Evolutionary conservation across 805 yeast species (phyloP).

Genomic region (Ogataea zsoltii): DNA sequence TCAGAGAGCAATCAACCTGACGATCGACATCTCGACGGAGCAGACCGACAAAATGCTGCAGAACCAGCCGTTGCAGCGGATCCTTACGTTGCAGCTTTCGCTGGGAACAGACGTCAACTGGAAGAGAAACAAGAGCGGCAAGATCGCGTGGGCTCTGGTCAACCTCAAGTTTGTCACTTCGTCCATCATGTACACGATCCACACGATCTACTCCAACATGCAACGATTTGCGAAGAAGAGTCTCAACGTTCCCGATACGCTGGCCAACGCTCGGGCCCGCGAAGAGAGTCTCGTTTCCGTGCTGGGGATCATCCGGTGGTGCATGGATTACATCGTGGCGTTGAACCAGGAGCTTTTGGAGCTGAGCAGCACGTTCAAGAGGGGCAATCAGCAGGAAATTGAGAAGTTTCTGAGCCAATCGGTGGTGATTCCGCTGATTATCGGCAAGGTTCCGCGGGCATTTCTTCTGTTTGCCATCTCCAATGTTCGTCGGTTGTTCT

Average conservation of each 20-base stretch:
- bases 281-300: conserved; percentile 64
- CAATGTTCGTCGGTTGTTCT: conserved; percentile 63
- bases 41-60: conserved; percentile 74
- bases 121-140: conserved; percentile 41
- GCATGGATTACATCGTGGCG: conserved; percentile 72
- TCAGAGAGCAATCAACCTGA: conserved; percentile 74
- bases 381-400: conserved; percentile 22
- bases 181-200: conserved; percentile 62
- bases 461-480: conserved; percentile 65
- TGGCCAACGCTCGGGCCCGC: conserved; percentile 42
- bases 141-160: conserved; percentile 61
- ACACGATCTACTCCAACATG: conserved; percentile 65
- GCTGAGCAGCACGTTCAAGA: conserved; percentile 34
- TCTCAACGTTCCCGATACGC: conserved; percentile 47
- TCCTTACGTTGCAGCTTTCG: conserved; percentile 67
- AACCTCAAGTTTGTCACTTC: conserved; percentile 72
- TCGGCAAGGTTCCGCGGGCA: conserved; percentile 71
- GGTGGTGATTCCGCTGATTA: conserved; percentile 56
- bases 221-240: conserved; percentile 58
- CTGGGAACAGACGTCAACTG: conserved; percentile 51
- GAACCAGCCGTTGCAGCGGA: conserved; percentile 74
- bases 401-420: conserved; percentile 27
- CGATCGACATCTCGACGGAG: conserved; percentile 68
- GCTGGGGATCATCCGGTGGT: conserved; percentile 85
- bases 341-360: conserved; percentile 72